phyloP scores from a whole-genome alignment of 306 rosid species.

The Medicago lupulina region DNA sequence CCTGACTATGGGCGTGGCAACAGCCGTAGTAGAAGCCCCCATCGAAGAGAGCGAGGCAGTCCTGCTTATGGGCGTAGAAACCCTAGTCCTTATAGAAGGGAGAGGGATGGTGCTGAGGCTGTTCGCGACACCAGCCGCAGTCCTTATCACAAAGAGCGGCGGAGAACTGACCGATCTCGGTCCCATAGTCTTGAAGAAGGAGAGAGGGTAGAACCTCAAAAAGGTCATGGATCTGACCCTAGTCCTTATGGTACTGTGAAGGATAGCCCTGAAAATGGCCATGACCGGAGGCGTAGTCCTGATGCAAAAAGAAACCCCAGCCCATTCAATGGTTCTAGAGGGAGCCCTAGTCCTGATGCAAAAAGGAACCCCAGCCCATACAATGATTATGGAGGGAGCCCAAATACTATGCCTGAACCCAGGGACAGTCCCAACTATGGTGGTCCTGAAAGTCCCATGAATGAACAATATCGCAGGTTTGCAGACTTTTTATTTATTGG shows the following conservation, averaged over 20 bases:
- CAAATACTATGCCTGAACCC: conserved; percentile 58
- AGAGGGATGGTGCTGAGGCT: conserved; percentile 57
- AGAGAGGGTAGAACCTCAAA: conserved; percentile 54
- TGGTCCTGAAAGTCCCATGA: conserved; percentile 84
- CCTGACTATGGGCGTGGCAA: conserved; percentile 89
- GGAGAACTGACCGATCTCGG: conserved; percentile 46
- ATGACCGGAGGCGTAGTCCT: conserved; percentile 53
- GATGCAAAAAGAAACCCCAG: conserved; percentile 52
- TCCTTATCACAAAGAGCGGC: conserved; percentile 55
- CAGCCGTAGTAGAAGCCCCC: conserved; percentile 69
- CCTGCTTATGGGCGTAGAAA: conserved; percentile 69
- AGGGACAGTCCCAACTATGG: conserved; percentile 77
- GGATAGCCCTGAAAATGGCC: conserved; percentile 71
- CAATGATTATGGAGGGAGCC: conserved; percentile 66
- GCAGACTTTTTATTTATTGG: conserved; percentile 13
- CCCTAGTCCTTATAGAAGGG: conserved; percentile 70
- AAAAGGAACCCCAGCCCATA: conserved; percentile 55
- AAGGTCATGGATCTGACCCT: conserved; percentile 41
- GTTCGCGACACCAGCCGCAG: conserved; percentile 50
- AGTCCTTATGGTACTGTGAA: conserved; percentile 63
- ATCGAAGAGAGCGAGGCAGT: conserved; percentile 60
- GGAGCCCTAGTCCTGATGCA: conserved; percentile 56
- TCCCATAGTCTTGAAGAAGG: conserved; percentile 56
- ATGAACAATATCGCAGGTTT: conserved; percentile 80
- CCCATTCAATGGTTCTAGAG: conserved; percentile 47